phyloP scores from a whole-genome alignment of 108 stramenopile genomes.

The Nitzschia sp. region DNA sequence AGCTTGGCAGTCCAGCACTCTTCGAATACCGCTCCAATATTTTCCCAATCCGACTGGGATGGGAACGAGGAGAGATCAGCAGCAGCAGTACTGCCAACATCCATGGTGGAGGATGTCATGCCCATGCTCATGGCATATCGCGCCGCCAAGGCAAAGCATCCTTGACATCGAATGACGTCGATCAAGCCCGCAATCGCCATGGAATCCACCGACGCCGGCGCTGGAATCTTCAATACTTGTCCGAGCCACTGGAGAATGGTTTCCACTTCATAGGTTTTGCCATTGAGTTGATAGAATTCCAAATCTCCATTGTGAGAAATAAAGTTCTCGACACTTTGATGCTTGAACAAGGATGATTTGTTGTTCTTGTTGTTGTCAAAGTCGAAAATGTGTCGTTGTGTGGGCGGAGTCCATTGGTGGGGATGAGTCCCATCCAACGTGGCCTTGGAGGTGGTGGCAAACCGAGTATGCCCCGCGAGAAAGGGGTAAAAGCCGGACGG shows the following conservation, averaged over 20 bases:
- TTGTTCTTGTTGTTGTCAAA: background rate
- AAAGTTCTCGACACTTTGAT: conserved; percentile 54
- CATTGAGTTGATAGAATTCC: conserved; percentile 71
- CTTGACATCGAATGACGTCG: conserved; percentile 67
- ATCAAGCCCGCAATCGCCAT: conserved; percentile 76
- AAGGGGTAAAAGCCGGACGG: conserved; percentile 31
- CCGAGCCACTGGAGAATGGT: conserved; percentile 71
- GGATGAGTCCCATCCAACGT: conserved; percentile 84
- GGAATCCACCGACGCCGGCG: conserved; percentile 66
- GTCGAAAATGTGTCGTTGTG: conserved; percentile 27
- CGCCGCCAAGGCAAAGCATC: conserved; percentile 68
- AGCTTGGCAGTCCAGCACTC: conserved; percentile 8
- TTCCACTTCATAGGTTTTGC: conserved; percentile 63
- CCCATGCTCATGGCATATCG: conserved; percentile 69
- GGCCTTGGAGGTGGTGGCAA: conserved; percentile 71
- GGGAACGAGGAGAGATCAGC: conserved; percentile 37
- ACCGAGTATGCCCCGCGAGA: conserved; percentile 75
- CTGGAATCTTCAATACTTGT: conserved; percentile 37
- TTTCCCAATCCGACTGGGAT: conserved; percentile 51
- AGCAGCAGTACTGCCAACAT: conserved; percentile 27
- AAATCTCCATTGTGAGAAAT: conserved; percentile 91
- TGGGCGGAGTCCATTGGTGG: conserved; percentile 64
- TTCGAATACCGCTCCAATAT: conserved; percentile 65
- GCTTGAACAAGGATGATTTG: no score
- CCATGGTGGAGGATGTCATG: conserved; percentile 34